phyloP scores from a whole-genome alignment of 139 green algal genomes.

The Chlorella sp. region DNA sequence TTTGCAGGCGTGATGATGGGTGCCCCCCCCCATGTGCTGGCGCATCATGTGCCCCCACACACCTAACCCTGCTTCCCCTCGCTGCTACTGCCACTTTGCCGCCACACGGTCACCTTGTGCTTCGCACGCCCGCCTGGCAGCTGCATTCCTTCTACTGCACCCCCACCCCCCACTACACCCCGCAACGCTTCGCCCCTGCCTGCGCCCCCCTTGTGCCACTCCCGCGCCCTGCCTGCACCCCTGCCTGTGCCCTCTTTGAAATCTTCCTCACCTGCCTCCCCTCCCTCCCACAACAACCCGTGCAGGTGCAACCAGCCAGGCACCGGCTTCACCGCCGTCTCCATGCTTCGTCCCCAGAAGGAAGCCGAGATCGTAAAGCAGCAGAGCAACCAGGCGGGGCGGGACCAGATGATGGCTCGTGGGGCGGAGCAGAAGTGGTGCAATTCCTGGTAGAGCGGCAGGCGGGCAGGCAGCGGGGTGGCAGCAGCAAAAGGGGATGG shows the following conservation, averaged over 20 bases:
- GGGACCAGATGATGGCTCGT: slow-evolving; percentile 41
- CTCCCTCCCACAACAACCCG: too few species aligned
- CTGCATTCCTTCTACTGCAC: not conserved
- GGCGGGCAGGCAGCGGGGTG: not conserved
- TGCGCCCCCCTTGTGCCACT: too few species aligned
- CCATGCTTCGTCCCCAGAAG: slow-evolving; percentile 33
- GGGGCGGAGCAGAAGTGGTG: slow-evolving; percentile 59
- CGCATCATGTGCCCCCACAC: not conserved
- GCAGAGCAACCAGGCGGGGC: slow-evolving; percentile 25
- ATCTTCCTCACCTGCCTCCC: not conserved
- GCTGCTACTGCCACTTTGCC: too few species aligned
- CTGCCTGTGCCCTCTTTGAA: not conserved
- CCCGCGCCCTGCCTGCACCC: too few species aligned
- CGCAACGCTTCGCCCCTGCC: not conserved
- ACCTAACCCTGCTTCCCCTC: not conserved
- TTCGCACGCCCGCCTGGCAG: too few species aligned
- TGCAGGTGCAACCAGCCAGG: slow-evolving; percentile 39
- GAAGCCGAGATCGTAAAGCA: slow-evolving; percentile 5
- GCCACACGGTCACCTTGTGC: too few species aligned
- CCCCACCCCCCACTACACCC: too few species aligned
- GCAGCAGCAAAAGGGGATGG: not conserved
- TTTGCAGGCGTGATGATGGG: not conserved
- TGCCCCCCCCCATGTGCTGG: not conserved
- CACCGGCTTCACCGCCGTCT: slow-evolving; percentile 37
- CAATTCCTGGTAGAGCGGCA: slow-evolving; percentile 17